A percentile compares a stretch with the other conserved stretches of the same genome.
phyloP scores from a whole-genome alignment of 169 alveolate species.

The Plasmodium yoelii region DNA sequence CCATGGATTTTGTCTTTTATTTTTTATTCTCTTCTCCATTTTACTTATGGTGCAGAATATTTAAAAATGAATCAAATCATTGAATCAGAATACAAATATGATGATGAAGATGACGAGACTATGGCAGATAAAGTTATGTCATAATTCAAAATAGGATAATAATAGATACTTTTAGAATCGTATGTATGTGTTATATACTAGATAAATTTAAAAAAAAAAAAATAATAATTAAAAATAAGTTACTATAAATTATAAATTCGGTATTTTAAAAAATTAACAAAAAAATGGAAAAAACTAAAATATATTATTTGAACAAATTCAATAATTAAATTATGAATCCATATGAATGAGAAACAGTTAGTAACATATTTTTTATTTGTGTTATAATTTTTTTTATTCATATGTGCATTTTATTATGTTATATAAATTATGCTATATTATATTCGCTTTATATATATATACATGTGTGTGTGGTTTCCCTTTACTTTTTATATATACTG shows the following conservation, averaged over 20 bases:
- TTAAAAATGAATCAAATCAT: conserved; percentile 57
- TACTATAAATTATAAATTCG: no score
- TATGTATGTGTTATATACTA: no score
- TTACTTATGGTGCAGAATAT: conserved; percentile 84
- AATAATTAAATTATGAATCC: background rate
- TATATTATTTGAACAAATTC: background rate
- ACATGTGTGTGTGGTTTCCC: background rate
- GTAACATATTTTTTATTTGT: background rate
- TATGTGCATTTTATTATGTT: background rate
- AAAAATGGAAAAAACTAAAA: background rate
- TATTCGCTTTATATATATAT: background rate
- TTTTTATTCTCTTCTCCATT: conserved; percentile 87
- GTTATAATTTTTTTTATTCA: background rate
- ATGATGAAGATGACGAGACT: conserved; percentile 70
- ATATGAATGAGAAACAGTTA: no score
- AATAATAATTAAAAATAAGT: no score
- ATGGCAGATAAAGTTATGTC: conserved; percentile 14
- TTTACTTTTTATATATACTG: background rate
- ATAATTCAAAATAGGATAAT: no score
- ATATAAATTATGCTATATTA: no score
- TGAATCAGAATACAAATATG: conserved; percentile 64
- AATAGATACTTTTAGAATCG: no score
- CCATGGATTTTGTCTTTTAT: conserved; percentile 89
- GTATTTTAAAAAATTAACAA: no score
- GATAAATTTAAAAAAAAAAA: no score